Conservation (phyloP, 2,329 filamentous ascomycete species). For the Penicillium sp. region DNA sequence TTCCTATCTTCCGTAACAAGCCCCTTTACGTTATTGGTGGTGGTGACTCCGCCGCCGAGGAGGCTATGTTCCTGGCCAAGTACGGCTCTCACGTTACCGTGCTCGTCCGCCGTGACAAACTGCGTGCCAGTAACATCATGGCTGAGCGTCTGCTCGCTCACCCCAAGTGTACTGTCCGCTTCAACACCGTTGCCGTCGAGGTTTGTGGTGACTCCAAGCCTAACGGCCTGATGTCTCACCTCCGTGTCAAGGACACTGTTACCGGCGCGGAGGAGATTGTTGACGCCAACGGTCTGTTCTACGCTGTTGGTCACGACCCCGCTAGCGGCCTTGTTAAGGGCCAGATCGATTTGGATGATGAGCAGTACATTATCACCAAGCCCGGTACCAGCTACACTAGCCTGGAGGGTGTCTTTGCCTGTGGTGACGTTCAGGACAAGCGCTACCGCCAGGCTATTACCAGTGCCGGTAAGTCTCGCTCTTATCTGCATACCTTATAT, state of each 20-base stretch:
- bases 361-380: constrained; percentile 87
- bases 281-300: constrained; percentile 90
- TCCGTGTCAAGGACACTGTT: constrained; percentile 76
- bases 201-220: constrained; percentile 77
- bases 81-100: constrained; percentile 95
- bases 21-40: constrained; percentile 93
- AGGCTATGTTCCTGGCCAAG: constrained; percentile 96
- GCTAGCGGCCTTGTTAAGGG: constrained; percentile 88
- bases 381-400: constrained; percentile 87
- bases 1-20: constrained; percentile 97
- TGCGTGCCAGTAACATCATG: constrained; percentile 90
- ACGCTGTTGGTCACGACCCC: constrained; percentile 95
- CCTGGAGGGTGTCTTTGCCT: constrained; percentile 89
- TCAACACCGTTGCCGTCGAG: constrained; percentile 78
- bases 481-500: not conserved
- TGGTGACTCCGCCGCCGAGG: constrained; percentile 94
- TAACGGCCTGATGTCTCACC: constrained; percentile 78
- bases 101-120: constrained; percentile 80
- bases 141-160: constrained; percentile 77
- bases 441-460: constrained; percentile 96
- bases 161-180: constrained; percentile 87
- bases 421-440: constrained; percentile 98
- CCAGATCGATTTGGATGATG: constrained; percentile 81
- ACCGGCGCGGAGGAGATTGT: constrained; percentile 79
- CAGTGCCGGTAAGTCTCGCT: constrained; percentile 72